A percentile compares a stretch with the other conserved stretches of the same genome.
phyloP scores from a whole-genome alignment of 805 yeast species.

The Maudiozyma pseudohumilis region DNA sequence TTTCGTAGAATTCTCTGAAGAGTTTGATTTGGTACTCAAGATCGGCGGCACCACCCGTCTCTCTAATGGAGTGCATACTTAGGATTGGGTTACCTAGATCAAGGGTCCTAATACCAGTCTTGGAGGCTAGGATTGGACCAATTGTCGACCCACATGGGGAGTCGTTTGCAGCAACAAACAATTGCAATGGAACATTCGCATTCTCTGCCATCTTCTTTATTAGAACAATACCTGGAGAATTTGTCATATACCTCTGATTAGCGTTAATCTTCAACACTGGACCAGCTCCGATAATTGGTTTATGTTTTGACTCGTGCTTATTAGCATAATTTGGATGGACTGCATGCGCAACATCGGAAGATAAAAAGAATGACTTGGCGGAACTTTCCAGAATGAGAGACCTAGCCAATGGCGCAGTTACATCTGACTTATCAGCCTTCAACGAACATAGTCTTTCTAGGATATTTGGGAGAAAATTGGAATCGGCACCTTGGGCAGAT shows the following conservation, averaged over 20 bases:
- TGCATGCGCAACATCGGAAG: conserved; percentile 96
- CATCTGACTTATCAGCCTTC: conserved; percentile 31
- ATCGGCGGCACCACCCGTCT: conserved; percentile 78
- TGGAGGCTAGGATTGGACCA: conserved; percentile 86
- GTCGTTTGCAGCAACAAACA: conserved; percentile 88
- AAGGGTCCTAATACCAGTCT: conserved; percentile 75
- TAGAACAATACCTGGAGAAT: conserved; percentile 78
- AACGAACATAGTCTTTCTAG: conserved; percentile 54
- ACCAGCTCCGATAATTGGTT: conserved; percentile 76
- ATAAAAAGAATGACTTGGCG: conserved; percentile 75
- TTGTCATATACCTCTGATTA: conserved; percentile 90
- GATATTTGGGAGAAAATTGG: conserved; percentile 77
- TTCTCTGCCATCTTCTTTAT: conserved; percentile 59
- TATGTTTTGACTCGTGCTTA: conserved; percentile 67
- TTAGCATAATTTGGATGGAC: conserved; percentile 84
- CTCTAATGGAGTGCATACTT: conserved; percentile 90
- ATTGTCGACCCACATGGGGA: conserved; percentile 95
- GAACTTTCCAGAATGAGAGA: conserved; percentile 44
- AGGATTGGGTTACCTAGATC: conserved; percentile 89
- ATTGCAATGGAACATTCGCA: conserved; percentile 72
- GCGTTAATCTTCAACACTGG: conserved; percentile 93
- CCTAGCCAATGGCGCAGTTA: conserved; percentile 19
- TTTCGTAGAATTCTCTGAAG: conserved; percentile 52
- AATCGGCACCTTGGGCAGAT: conserved; percentile 94
- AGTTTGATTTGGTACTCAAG: conserved; percentile 50